A percentile compares a stretch with the other conserved stretches of the same genome.
Evolutionary conservation across 140 eudicot species (phyloP).

Genomic region (Ambrosia hybrid): DNA sequence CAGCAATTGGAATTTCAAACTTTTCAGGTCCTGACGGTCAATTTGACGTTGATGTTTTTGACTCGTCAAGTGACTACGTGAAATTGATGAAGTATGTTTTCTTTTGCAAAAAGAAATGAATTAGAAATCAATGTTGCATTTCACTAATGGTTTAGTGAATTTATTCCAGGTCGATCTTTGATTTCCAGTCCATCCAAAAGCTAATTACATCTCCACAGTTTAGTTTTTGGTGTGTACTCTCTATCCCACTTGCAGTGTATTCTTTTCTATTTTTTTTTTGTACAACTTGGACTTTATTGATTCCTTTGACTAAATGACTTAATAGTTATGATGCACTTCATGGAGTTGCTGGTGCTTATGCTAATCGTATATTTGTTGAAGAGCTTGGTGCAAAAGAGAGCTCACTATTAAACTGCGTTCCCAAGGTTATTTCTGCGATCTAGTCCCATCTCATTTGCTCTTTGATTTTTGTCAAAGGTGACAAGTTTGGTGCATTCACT

Average conservation of each 20-base stretch:
- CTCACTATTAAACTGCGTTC: constrained; percentile 85
- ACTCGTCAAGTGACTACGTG: constrained; percentile 80
- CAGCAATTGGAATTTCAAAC: constrained; percentile 59
- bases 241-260: not conserved
- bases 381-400: constrained; percentile 91
- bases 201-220: constrained; percentile 77
- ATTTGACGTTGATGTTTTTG: constrained; percentile 93
- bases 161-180: constrained; percentile 70
- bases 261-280: not conserved
- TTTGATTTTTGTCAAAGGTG: constrained; percentile 1
- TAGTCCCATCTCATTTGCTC: constrained; percentile 7
- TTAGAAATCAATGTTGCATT: constrained; percentile 12
- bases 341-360: constrained; percentile 98
- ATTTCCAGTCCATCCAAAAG: constrained; percentile 75
- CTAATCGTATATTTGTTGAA: constrained; percentile 85
- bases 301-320: constrained; percentile 14
- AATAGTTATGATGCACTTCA: constrained; percentile 86
- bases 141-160: constrained; percentile 19
- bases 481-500: not conserved
- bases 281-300: not conserved
- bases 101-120: not conserved
- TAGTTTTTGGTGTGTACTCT: constrained; percentile 69
- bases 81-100: constrained; percentile 82
- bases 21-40: constrained; percentile 89
- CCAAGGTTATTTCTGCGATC: constrained; percentile 53